Percentiles rank a stretch among this genome's conserved stretches.
Evolutionary conservation across 2,329 filamentous ascomycete genomes (phyloP).

Genomic region (Paecilomyces dactylethromorphus): DNA sequence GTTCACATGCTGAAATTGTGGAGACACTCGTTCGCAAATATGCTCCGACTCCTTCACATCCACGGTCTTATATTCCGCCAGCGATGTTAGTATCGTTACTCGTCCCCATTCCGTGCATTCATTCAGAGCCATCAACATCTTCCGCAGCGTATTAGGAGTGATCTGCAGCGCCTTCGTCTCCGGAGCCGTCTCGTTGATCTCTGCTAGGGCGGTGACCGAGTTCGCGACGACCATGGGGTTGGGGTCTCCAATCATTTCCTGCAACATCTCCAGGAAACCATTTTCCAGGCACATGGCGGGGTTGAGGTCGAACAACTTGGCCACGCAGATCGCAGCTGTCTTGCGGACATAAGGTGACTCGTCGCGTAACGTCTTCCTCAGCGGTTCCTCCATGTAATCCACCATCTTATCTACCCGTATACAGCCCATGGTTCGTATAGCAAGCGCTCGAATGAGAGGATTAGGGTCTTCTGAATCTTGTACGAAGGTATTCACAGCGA

Average conservation of each 20-base stretch:
- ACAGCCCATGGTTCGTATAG: slow-evolving; percentile 97
- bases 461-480: slow-evolving; percentile 99
- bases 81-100: slow-evolving; percentile 82
- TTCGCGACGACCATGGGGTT: slow-evolving; percentile 99
- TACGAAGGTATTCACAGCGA: slow-evolving; percentile 98
- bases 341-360: slow-evolving; percentile 98
- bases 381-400: slow-evolving; percentile 97
- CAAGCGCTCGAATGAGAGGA: slow-evolving; percentile 85
- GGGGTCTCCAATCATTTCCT: slow-evolving; percentile 93
- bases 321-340: slow-evolving; percentile 94
- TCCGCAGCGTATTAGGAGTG: slow-evolving; percentile 78
- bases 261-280: slow-evolving; percentile 85
- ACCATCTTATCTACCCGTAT: slow-evolving; percentile 99
- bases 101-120: slow-evolving; percentile 98
- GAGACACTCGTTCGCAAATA: slow-evolving; percentile 91
- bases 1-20: slow-evolving; percentile 98
- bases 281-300: slow-evolving; percentile 91
- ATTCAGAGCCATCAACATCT: slow-evolving; percentile 91
- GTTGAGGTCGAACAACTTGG: slow-evolving; percentile 94
- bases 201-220: slow-evolving; percentile 84
- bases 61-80: slow-evolving; percentile 79
- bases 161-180: slow-evolving; percentile 84
- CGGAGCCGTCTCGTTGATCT: slow-evolving; percentile 84
- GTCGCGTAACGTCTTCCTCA: slow-evolving; percentile 91
- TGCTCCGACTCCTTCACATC: slow-evolving; percentile 96